Evolutionary conservation across 2,329 filamentous ascomycete genomes (phyloP), one percentile per base, ranked within the genome.

Genomic region (Pseudogymnoascus sp.): DNA sequence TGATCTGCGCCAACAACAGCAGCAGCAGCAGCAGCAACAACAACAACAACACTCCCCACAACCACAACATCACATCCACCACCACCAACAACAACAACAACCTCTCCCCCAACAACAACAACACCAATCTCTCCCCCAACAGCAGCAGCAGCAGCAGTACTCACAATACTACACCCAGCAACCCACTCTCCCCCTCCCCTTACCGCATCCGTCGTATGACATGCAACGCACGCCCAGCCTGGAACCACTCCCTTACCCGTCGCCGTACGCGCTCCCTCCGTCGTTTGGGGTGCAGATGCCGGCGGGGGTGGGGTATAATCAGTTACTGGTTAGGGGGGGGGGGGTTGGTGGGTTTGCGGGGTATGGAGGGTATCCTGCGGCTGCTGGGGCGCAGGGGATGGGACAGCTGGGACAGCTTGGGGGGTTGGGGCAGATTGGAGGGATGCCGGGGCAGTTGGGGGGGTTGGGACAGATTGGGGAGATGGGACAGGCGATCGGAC

Each of bases 1-100:
- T 5, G 77, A 78, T 60, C 76, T 34, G 4, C 16, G 31, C 57
- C 51, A 16, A 48, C n/a, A n/a, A n/a, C n/a, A n/a, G n/a, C 71
- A 70, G 65, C 84, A 86, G 68, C 77, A 78, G 54, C 80, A 76
- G 68, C 72, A 31, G 28, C 71, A 70, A 65, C 84, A 86, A 68
- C 77, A 78, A 48, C 80, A 76, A 68, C 72, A 73, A 41, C 80
- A 80, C 62, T 73, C 77, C 8, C 77, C 79, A 63, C 77, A 70
- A 54, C 68, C 23, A 14, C 76, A 76, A 67, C 78, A 78, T 69
- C 75, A 75, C 68, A 79, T 79, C 67, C 80, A 82, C 66, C 87
- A 82, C 73, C 82, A 84, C 70, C 84, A 81, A 70, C 75, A 78
- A 3, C 74, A 83, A 60, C 82, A 64, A 71, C 77, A 60, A 71